Base-by-base conservation (phyloP, 73 alveolate genomes). In the Tetrahymena malaccensis region DNA sequence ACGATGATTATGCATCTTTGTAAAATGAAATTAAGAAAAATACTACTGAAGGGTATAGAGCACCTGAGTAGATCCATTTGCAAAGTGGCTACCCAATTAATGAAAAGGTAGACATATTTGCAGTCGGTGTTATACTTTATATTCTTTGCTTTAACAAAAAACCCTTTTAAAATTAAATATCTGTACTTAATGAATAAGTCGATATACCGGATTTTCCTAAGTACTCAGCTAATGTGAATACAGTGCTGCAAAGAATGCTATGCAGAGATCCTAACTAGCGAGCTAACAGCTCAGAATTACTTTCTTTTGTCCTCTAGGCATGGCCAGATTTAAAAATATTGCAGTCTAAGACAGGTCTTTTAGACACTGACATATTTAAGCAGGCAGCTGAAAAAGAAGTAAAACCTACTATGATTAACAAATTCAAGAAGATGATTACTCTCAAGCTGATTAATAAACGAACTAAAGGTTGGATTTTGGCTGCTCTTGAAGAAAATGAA, bases 381-480 rank as follows among this genome's bases (percentile, higher is more conserved):
- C 37, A 70, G 31, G 89, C 89, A 70, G 37, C 89, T 1, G 89
- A 70, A 31, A 70, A 70, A 31, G 89, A 70, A 70, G 89, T 70
- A 8, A 70, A 70, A 34, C 89, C 89, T 2, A 70, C 89, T 12
- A 70, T 70, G 89, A 70, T 70, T 22, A 70, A 70, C 37, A 70
- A 70, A 25, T 70, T 70, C 40, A 70, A 70, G 31, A 70, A 70
- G 12, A 70, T 70, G 89, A 70, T 70, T 22, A 70, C 89, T 4
- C 89, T 70, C 2, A 70, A 70, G 89, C 37, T 70, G 1, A n/a
- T 27, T 10, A 70, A 70, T 70, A 70, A 70, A 31, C 85, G 93
- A 50, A 94, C 96, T 12, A 93, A 94, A 85, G 93, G 84, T 40
- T 94, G 96, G 95, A 55, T 94, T 8, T 55, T 50, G 33, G 95